Percentiles rank a stretch among this genome's conserved stretches.
Evolutionary conservation across 192 early-diverging fungal species (phyloP).

Genomic region (Phycomyces nitens): DNA sequence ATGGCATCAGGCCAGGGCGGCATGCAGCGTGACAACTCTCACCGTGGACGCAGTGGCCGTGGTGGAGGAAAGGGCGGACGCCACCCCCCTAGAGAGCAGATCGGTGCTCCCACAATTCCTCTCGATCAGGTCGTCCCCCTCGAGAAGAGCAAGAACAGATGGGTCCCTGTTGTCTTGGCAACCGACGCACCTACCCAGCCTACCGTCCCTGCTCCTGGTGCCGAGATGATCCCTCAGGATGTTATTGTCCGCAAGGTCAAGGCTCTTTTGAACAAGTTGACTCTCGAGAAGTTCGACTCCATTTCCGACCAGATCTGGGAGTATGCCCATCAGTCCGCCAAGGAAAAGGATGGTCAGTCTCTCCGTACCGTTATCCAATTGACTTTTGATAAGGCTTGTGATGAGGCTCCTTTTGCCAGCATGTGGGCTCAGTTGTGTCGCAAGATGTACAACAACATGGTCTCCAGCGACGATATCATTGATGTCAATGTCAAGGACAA

Average conservation of each 20-base stretch:
- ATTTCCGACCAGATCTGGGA: conserved; percentile 82
- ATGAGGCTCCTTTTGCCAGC: conserved; percentile 85
- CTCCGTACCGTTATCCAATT: conserved; percentile 80
- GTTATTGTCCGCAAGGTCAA: conserved; percentile 76
- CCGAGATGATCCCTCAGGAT: conserved; percentile 44
- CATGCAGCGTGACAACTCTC: conserved; percentile 51
- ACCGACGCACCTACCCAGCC: conserved; percentile 21
- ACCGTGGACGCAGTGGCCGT: conserved; percentile 54
- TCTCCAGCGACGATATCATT: conserved; percentile 48
- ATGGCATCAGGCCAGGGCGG: conserved; percentile 24
- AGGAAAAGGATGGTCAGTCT: conserved; percentile 65
- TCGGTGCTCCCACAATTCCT: conserved; percentile 45
- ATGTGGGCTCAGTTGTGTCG: conserved; percentile 90
- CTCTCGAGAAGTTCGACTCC: conserved; percentile 89
- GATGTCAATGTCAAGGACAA: conserved; percentile 51
- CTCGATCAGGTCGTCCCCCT: conserved; percentile 72
- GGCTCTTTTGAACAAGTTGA: conserved; percentile 94
- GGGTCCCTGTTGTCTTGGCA: conserved; percentile 50
- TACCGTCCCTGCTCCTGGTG: conserved; percentile 35
- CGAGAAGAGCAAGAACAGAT: conserved; percentile 79
- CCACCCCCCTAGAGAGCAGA: conserved; percentile 34
- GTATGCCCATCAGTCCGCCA: conserved; percentile 67
- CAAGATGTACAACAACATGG: conserved; percentile 67
- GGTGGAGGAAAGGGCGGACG: conserved; percentile 44
- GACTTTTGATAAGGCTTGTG: conserved; percentile 93